Base-by-base conservation (phyloP, 768 basidiomycete species). In the Tephrocybe sp. region DNA sequence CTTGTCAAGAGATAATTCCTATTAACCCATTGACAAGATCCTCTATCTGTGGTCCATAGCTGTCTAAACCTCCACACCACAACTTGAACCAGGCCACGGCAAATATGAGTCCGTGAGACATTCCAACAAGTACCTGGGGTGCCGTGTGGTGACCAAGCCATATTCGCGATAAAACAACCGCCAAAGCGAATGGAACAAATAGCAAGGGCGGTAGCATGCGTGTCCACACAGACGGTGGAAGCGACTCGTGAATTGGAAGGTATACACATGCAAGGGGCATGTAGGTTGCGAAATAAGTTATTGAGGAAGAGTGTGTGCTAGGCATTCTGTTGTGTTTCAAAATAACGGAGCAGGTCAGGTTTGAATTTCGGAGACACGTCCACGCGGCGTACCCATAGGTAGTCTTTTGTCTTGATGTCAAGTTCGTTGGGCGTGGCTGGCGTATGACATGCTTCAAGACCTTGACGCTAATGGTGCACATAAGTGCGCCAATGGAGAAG, bases 71-170 rank as follows among this genome's bases (percentile, higher is more conserved):
- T n/a, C 40, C 41, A 33, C 47, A 30, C 89, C 89, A 90, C 14
- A 81, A 31, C 35, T 53, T 62, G 58, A 85, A 88, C 81, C 84
- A 85, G 13, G 77, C 31, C 0, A 65, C 58, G 9, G 83, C 79
- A 60, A 80, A 82, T 3, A 61, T 62, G 9, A 78, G 52, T 0
- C 89, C 89, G 49, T 79, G 83, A 2, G 66, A 63, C 30, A 66
- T 70, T 0, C 89, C 89, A 22, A 71, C 87, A 8, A 68, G 62
- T 14, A 90, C 85, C 55, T 92, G 89, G 0, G 73, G 68, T 75
- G 75, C 76, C 9, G 87, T 89, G 65, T 92, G 89, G 56, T 91
- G 82, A 4, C 87, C 86, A 11, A 92, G 76, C 85, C 81, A 83
- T 26, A 89, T 75, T 43, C 89, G 73, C 9, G 89, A 92, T 45